Conservation (phyloP, 2,329 filamentous ascomycete species). For the Colletotrichum caudatum region DNA sequence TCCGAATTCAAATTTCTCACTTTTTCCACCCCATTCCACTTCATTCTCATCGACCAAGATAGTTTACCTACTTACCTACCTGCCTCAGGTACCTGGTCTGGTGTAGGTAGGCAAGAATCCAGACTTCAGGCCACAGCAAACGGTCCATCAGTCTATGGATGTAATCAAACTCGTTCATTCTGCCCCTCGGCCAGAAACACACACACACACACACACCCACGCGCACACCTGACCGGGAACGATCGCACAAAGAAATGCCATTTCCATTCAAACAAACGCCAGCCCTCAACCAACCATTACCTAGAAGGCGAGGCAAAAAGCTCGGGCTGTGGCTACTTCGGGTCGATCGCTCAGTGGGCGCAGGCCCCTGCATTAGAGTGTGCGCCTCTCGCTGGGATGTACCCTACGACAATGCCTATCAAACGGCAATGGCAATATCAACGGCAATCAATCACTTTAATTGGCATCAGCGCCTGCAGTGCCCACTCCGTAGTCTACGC, state of each 20-base stretch:
- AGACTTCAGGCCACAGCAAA: not conserved
- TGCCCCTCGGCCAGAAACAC: not conserved
- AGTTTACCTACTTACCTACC: no score
- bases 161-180: not conserved
- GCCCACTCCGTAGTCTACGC: no score
- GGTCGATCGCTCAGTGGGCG: constrained; percentile 21
- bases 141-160: no score
- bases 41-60: not conserved
- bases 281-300: constrained; percentile 1
- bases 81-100: no score
- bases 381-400: constrained; percentile 31
- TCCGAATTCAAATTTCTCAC: no score
- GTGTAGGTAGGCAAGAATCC: not conserved
- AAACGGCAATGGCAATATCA: constrained; percentile 15
- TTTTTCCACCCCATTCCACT: not conserved
- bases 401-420: constrained; percentile 7
- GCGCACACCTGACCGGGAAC: not conserved
- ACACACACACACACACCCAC: not conserved
- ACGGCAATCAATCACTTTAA: constrained; percentile 25
- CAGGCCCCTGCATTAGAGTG: constrained; percentile 39
- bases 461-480: constrained; percentile 17
- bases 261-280: constrained; percentile 16
- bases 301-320: not conserved
- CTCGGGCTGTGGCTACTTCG: constrained; percentile 17
- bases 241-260: not conserved